Evolutionary conservation across 2,329 filamentous ascomycete species (phyloP).

Genomic region (Fusarium globosum): DNA sequence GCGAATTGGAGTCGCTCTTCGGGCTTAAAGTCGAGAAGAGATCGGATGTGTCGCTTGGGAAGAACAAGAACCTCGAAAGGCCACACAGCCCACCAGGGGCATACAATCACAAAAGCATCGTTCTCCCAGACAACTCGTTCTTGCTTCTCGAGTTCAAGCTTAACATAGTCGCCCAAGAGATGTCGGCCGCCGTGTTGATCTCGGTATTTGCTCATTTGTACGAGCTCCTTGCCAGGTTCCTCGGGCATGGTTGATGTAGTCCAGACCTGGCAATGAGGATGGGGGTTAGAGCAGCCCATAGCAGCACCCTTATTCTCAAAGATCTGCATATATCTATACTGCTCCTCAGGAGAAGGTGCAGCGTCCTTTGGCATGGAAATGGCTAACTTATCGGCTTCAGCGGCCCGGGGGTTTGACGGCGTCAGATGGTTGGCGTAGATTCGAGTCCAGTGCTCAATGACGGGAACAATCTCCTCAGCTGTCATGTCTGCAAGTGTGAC

Average conservation of each 20-base stretch:
- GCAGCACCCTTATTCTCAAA: constrained; percentile 98
- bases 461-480: constrained; percentile 78
- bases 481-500: constrained; percentile 92
- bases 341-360: constrained; percentile 68
- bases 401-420: constrained; percentile 71
- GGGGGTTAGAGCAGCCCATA: constrained; percentile 99
- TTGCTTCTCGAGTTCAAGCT: constrained; percentile 81
- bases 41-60: constrained; percentile 84
- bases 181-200: constrained; percentile 77
- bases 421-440: constrained; percentile 88
- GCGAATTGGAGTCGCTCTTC: constrained; percentile 80
- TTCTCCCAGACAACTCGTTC: constrained; percentile 94
- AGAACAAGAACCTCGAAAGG: constrained; percentile 95
- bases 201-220: constrained; percentile 82
- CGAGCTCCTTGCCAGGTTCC: constrained; percentile 83
- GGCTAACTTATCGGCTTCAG: constrained; percentile 53
- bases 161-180: constrained; percentile 87
- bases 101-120: constrained; percentile 83
- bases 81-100: constrained; percentile 98
- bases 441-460: constrained; percentile 90
- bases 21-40: constrained; percentile 81
- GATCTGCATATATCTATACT: constrained; percentile 98
- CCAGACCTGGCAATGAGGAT: constrained; percentile 97
- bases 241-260: constrained; percentile 91
- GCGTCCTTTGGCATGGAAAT: constrained; percentile 53